These are phyloP conservation scores for Aeschynomene evenia DNA, from an alignment of 306 rosid species.

Conservation along the genomic window DNA sequence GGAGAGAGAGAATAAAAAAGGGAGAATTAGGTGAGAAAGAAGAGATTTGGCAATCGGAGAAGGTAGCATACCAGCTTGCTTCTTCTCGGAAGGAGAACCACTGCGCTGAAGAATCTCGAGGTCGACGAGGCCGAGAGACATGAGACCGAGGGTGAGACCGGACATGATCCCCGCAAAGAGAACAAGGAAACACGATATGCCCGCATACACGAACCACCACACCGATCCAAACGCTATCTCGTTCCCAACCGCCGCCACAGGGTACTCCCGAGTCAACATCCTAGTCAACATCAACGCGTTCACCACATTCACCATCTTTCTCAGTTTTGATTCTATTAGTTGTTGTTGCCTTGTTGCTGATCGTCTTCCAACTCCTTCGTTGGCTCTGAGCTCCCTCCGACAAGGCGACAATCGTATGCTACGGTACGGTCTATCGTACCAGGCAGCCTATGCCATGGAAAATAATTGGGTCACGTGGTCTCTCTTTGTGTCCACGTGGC, in stretches of 20 bases:
- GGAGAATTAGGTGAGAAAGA: not conserved
- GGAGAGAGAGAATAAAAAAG: not conserved
- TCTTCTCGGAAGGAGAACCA: conserved; percentile 76
- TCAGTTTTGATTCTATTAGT: no score
- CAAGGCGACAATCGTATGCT: no score
- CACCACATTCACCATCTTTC: conserved; percentile 50
- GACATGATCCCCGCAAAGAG: conserved; percentile 97
- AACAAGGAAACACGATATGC: conserved; percentile 63
- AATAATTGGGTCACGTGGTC: not conserved
- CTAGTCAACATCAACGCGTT: conserved; percentile 61
- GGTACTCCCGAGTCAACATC: conserved; percentile 43
- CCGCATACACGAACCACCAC: conserved; percentile 68
- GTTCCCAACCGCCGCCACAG: conserved; percentile 4
- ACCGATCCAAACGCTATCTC: conserved; percentile 62
- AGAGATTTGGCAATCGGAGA: not conserved
- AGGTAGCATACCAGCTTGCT: conserved; percentile 63
- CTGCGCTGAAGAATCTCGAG: conserved; percentile 92
- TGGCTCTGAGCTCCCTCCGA: not conserved
- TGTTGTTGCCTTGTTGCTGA: not conserved
- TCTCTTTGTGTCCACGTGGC: not conserved
- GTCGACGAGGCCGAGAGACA: conserved; percentile 94
- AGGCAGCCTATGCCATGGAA: not conserved
- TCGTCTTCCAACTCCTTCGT: not conserved
- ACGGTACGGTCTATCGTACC: not conserved
- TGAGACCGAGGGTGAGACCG: conserved; percentile 92